Percentiles rank a stretch among this genome's conserved stretches.
phyloP scores from a whole-genome alignment of 352 stramenopile genomes.

The Phytopythium aichiense region DNA sequence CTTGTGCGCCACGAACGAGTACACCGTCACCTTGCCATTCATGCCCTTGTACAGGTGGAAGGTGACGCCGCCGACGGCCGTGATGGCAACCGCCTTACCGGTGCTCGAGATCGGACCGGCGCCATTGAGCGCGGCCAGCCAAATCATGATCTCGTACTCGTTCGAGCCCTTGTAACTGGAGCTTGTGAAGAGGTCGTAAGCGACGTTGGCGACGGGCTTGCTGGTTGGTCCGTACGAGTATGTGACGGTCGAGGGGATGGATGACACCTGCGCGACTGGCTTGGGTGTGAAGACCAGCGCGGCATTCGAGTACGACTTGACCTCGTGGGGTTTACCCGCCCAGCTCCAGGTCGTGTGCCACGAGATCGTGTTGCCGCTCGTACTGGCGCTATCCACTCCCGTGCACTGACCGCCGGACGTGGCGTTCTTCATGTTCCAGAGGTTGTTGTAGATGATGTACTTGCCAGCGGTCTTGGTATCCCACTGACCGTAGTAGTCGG shows the following conservation, averaged over 20 bases:
- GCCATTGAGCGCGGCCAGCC: conserved; percentile 28
- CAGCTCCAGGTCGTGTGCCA: conserved; percentile 27
- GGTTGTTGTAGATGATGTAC: conserved; percentile 39
- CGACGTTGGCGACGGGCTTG: conserved; percentile 33
- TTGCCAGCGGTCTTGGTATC: conserved; percentile 19
- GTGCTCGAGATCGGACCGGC: conserved; percentile 22
- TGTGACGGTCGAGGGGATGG: conserved; percentile 30
- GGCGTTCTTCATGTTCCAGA: conserved; percentile 25
- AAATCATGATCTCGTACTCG: conserved; percentile 40
- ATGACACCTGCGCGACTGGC: conserved; percentile 15
- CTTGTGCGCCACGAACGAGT: conserved; percentile 30
- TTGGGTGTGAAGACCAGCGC: conserved; percentile 27
- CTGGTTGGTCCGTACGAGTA: conserved; percentile 33
- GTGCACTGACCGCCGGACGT: conserved; percentile 20
- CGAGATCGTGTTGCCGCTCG: conserved; percentile 11
- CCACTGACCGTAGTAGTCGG: conserved; percentile 30
- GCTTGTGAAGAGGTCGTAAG: conserved; percentile 38
- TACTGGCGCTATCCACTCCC: conserved; percentile 9
- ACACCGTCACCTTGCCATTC: conserved; percentile 31
- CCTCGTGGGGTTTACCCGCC: conserved; percentile 22
- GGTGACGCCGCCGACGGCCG: conserved; percentile 17
- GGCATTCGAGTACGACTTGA: conserved; percentile 46
- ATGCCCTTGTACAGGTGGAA: conserved; percentile 31
- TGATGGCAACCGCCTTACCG: conserved; percentile 19
- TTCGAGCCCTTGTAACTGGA: conserved; percentile 15